Percentiles rank a stretch among this genome's conserved stretches.
phyloP scores from a whole-genome alignment of 148 eudicot genomes.

The Fagopyrum homotropicum region DNA sequence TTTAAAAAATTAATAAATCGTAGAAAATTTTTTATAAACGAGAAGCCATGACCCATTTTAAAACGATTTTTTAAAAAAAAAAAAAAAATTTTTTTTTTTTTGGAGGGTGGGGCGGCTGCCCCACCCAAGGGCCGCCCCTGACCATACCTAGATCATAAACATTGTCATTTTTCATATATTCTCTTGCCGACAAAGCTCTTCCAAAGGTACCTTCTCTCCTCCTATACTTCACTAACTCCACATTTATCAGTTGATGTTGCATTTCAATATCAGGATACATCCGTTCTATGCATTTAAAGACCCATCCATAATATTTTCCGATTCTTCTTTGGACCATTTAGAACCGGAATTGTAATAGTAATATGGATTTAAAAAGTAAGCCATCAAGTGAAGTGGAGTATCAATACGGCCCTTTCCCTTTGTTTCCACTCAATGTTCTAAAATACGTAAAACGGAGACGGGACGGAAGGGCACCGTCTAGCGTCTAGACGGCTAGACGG shows the following conservation, averaged over 20 bases:
- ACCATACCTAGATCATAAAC: neutral
- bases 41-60: no score
- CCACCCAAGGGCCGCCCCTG: no score
- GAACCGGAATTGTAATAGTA: neutral
- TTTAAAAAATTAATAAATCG: no score
- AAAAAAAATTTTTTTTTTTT: no score
- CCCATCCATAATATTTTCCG: neutral
- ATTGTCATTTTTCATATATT: neutral
- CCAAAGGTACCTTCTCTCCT: neutral
- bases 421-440: no score
- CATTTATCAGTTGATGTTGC: neutral
- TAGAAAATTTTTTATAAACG: no score
- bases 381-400: conserved; percentile 2
- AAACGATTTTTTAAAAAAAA: no score
- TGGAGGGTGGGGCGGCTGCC: no score
- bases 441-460: no score
- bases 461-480: no score
- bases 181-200: neutral
- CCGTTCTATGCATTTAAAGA: neutral
- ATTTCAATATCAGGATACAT: neutral
- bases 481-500: no score
- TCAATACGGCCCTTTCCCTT: neutral
- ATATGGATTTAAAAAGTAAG: neutral
- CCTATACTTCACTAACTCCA: neutral
- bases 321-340: neutral